Evolutionary conservation across 2,329 filamentous ascomycete genomes (phyloP), one percentile per base, ranked within the genome.

Genomic region (Thelonectria olida): DNA sequence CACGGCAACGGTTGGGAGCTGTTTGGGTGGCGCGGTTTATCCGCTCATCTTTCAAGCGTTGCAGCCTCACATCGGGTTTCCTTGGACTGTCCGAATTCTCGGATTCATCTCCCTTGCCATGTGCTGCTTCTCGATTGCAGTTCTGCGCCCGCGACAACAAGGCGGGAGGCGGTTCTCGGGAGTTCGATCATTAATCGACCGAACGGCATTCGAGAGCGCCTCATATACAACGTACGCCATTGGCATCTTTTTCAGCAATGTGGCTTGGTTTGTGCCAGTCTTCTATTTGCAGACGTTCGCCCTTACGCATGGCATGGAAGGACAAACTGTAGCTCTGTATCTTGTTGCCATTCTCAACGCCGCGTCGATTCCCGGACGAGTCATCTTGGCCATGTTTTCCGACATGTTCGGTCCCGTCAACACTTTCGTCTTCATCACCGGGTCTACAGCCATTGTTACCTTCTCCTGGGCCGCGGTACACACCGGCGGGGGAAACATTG

Each of bases 311-410:
- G 65, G 65, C 6, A 74, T 77, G 1, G 54, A 31, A 23, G 48
- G 58, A 7, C 44, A 58, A 10, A 19, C 1, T 7, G 36, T 56
- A 5, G 58, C 54, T 13, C 23, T 75, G 15, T 84, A 85, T 61
- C 75, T 85, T 23, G 73, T 86, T 6, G 74, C 84, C 2, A 81
- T 85, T 50, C 76, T 85, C 42, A 86, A 85, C 70, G 82, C 80
- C 1, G 78, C 81, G 0, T 82, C 82, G 0, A 75, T 85, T 6
- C 75, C 82, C 6, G 84, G 84, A 0, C 79, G 84, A 8, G 73
- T 85, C 1, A 68, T 84, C 1, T 81, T 82, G 0, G 79, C 79
- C 3, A 74, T 81, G 13, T 62, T 85, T 6, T 81, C 81, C 0
- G 78, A 80, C 50, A 70, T 68, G 28, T 61, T 80, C 41, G 81